Evolutionary conservation across 306 rosid genomes (phyloP), one percentile per base, ranked within the genome.

Genomic region (Begonia fuchsioides): DNA sequence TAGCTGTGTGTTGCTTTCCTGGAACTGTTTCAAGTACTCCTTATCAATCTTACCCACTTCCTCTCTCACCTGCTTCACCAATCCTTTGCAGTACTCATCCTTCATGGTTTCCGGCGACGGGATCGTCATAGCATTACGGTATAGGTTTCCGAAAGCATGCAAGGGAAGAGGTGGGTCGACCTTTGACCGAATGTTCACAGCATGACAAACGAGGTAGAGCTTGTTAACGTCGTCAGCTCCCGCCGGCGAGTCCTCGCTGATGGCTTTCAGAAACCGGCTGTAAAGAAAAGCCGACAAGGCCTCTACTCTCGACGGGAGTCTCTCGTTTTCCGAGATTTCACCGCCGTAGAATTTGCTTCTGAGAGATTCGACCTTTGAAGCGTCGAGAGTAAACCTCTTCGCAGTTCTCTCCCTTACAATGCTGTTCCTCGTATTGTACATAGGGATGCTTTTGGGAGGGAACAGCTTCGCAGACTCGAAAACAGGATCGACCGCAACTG

Each of bases 211-310:
- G 7, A 43, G 46, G 44, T 57, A 44, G 10, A 44, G 15, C 55
- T 45, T 41, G 13, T 54, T 56, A 10, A 17, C 44, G 20, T 43
- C 57, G 10, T 41, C 56, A 2, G 43, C 15, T 35, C 53, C 15
- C 48, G 53, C 47, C 40, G 14, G 57, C 8, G 38, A 39, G 13
- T 51, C 51, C 0, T 45, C 68, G 13, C 41, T 60, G 0, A 67
- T 71, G 3, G 66, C 60, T 1, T 64, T 76, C 43, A 70, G 63
- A 32, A 74, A 72, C 3, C 86, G 86, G 10, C 60, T 58, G 78
- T 79, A 76, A 51, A 83, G 59, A 67, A 83, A 83, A 17, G 79
- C 54, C 1, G 83, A 62, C 4, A 80, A 51, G 12, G 72, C 80
- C 47, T 80, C 86, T 2, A 80, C 69, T 13, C 94, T 56, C 0